Evolutionary conservation across 805 yeast species (phyloP).

Genomic region (Maudiozyma turicensis): DNA sequence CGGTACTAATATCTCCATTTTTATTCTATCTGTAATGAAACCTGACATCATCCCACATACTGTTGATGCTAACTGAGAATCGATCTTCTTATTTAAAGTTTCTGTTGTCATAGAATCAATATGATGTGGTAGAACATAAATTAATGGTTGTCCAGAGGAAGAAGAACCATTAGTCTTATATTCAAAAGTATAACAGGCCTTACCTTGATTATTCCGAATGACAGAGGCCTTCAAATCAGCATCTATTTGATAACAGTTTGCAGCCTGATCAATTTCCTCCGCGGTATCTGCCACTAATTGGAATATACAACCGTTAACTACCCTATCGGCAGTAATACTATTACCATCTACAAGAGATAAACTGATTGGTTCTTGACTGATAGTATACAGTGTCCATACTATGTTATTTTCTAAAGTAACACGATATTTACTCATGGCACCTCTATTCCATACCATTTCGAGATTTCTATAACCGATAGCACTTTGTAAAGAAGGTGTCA

Average conservation of each 20-base stretch:
- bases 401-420: slow-evolving; percentile 44
- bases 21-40: slow-evolving; percentile 33
- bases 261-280: slow-evolving; percentile 43
- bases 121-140: slow-evolving; percentile 67
- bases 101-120: slow-evolving; percentile 33
- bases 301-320: slow-evolving; percentile 38
- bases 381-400: slow-evolving; percentile 30
- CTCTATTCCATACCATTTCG: background rate
- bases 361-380: background rate
- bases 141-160: slow-evolving; percentile 34
- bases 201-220: slow-evolving; percentile 21
- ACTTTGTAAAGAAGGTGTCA: slow-evolving; percentile 48
- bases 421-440: slow-evolving; percentile 35
- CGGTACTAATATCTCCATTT: slow-evolving; percentile 37
- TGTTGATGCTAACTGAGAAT: slow-evolving; percentile 36
- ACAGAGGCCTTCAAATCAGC: slow-evolving; percentile 37
- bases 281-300: slow-evolving; percentile 49
- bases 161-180: slow-evolving; percentile 40
- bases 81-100: slow-evolving; percentile 13
- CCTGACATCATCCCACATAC: slow-evolving; percentile 40
- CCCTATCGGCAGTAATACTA: slow-evolving; percentile 13
- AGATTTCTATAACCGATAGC: slow-evolving; percentile 48
- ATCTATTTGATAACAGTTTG: slow-evolving; percentile 50
- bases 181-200: slow-evolving; percentile 32
- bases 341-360: slow-evolving; percentile 11